phyloP scores from a whole-genome alignment of 108 stramenopile species.

The Pelagomonas calceolata region DNA sequence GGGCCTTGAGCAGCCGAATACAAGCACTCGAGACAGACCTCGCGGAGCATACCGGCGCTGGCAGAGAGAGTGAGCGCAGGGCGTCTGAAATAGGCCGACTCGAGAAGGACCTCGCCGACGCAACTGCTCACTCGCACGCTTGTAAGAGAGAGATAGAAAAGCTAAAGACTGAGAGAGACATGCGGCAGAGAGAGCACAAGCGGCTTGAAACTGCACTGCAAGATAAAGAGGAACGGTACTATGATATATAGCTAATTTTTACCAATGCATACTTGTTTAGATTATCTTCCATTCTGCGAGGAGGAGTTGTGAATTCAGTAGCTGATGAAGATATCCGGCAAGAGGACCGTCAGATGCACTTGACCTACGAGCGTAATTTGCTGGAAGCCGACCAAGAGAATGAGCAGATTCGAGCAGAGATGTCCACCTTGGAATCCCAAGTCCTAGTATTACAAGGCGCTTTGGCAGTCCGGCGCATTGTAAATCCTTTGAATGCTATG shows the following conservation, averaged over 20 bases:
- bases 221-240: no score
- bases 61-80: background rate
- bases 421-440: background rate
- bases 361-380: no score
- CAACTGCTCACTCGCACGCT: background rate
- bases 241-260: no score
- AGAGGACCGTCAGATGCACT: no score
- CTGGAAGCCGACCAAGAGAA: background rate
- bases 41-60: background rate
- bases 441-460: background rate
- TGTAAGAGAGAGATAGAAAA: background rate
- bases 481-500: no score
- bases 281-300: no score
- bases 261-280: no score
- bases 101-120: no score
- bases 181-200: background rate
- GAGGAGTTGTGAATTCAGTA: no score
- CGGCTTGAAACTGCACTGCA: background rate
- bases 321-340: no score
- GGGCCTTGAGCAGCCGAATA: background rate
- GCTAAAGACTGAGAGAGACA: background rate
- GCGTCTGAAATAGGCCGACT: no score
- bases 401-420: background rate
- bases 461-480: no score
- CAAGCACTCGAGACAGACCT: background rate